Base-by-base conservation (phyloP, 2,329 filamentous ascomycete species). In the Esteya vermicola region DNA sequence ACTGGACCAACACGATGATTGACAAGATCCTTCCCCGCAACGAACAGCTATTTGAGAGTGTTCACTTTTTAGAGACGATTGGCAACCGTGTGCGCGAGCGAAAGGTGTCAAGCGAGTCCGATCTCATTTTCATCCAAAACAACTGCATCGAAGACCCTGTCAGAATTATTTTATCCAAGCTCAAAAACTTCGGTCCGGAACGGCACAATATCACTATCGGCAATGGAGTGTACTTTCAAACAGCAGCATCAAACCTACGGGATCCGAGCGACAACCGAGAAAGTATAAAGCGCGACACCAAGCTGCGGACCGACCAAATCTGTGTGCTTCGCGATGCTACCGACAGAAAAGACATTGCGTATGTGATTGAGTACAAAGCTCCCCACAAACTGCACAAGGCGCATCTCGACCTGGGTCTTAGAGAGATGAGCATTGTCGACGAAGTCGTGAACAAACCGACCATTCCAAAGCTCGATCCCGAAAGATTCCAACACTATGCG, bases 331-430 rank as follows among this genome's bases (percentile, higher is more conserved):
- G 41, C 21, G 37, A 30, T 16, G n/a, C n/a, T n/a, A 18, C n/a
- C 30, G 30, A 19, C 30, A 36, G 38, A 48, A n/a, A 41, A 18
- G 19, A 38, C 31, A 55, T 58, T 42, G 38, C 51, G 4, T 58
- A 54, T 19, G 43, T 64, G 33, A 52, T 53, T 22, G 58, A 71
- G 50, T 66, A 68, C 45, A 72, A 68, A 52, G 47, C 61, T 13
- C 65, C 63, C 0, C 57, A 67, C 47, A 67, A 70, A 46, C 48
- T 72, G 2, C 60, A 60, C 7, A 50, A 56, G 28, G 47, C 46
- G 14, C 56, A 65, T 45, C 60, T 71, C 38, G 57, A 26, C 41
- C 54, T 18, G 59, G 64, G n/a, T 23, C 55, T 70, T 1, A 53
- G 57, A n/a, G 45, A 52, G 1, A 64, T 66, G 52, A 51, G 64